These are phyloP conservation scores for Solanum pinnatisectum DNA, from an alignment of 257 asterid species.

Conservation along the genomic window DNA sequence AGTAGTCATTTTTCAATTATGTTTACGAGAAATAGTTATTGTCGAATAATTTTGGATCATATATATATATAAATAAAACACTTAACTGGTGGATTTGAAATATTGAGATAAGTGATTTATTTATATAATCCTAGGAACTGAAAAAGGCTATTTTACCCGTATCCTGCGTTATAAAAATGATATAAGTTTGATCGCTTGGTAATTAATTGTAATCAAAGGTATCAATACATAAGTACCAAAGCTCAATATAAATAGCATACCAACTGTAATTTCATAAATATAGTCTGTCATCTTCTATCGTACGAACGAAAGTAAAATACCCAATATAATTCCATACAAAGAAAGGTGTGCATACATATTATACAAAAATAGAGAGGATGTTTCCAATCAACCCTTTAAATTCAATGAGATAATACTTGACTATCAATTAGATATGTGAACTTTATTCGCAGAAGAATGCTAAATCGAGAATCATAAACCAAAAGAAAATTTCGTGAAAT, in stretches of 20 bases:
- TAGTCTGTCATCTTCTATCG: too few relatives aligned
- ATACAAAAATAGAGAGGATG: not conserved
- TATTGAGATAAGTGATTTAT: too few relatives aligned
- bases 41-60: too few relatives aligned
- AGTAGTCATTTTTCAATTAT: too few relatives aligned
- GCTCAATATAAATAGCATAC: not conserved
- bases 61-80: too few relatives aligned
- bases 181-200: not conserved
- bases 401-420: not conserved
- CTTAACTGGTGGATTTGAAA: too few relatives aligned
- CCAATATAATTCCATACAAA: not conserved
- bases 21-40: too few relatives aligned
- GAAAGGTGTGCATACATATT: not conserved
- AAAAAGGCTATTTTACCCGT: too few relatives aligned
- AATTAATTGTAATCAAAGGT: not conserved
- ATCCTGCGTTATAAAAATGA: not conserved
- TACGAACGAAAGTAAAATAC: too few relatives aligned
- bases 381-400: not conserved
- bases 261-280: not conserved
- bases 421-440: not conserved
- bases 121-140: too few relatives aligned
- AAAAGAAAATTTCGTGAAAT: not conserved
- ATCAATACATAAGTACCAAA: not conserved
- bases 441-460: not conserved
- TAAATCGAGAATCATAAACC: not conserved